Evolutionary conservation across 139 green algal genomes (phyloP).

Genomic region (Tetraselmis chui): DNA sequence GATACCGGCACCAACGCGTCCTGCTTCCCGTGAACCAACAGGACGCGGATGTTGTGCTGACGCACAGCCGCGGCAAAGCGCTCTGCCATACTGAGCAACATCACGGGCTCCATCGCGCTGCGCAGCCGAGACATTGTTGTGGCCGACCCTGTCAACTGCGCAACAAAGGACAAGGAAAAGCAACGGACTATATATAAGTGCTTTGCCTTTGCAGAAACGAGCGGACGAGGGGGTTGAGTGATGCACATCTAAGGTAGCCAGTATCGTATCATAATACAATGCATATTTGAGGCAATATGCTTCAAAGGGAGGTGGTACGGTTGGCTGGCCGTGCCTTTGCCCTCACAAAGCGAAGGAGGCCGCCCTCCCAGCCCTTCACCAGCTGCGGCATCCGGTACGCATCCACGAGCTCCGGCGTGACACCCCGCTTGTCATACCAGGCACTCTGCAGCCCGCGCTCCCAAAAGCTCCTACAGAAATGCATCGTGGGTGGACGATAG

Average conservation of each 20-base stretch:
- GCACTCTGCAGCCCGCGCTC: slow-evolving; percentile 33
- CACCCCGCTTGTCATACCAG: slow-evolving; percentile 21
- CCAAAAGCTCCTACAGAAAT: slow-evolving; percentile 77
- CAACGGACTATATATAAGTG: no score
- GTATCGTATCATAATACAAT: no score
- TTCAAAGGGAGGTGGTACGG: no score
- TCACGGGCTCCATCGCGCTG: slow-evolving; percentile 1
- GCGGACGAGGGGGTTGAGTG: not conserved
- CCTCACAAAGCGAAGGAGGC: slow-evolving; percentile 56
- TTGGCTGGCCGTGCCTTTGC: slow-evolving; percentile 32
- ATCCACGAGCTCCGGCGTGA: slow-evolving; percentile 48
- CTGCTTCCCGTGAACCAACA: slow-evolving; percentile 64
- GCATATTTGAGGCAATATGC: no score
- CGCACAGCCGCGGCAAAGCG: not conserved
- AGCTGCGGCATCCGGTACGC: slow-evolving; percentile 65
- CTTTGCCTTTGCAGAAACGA: no score
- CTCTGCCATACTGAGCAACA: slow-evolving; percentile 10
- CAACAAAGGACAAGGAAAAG: no score
- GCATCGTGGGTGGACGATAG: not conserved
- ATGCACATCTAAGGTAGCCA: not conserved
- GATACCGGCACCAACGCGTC: slow-evolving; percentile 71
- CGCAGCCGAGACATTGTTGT: not conserved
- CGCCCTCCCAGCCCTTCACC: slow-evolving; percentile 67
- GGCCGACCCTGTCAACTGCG: not conserved
- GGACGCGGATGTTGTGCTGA: slow-evolving; percentile 32